phyloP scores from a whole-genome alignment of 768 basidiomycete genomes.

The Trametes villosa region DNA sequence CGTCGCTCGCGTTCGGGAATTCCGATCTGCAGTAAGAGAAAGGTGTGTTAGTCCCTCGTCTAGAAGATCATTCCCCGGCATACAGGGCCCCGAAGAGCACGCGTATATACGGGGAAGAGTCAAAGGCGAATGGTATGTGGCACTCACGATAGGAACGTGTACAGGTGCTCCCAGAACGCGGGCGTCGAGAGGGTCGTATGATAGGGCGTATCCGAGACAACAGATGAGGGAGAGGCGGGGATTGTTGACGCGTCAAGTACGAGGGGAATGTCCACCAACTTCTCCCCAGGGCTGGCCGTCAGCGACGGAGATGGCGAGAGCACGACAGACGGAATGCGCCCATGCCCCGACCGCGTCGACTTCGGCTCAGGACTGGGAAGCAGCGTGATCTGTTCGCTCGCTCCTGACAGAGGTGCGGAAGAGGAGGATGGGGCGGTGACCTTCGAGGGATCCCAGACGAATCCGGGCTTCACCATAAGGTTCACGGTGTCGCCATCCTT shows the following conservation, averaged over 20 bases:
- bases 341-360: conserved; percentile 52
- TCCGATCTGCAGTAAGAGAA: conserved; percentile 49
- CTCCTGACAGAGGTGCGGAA: conserved; percentile 11
- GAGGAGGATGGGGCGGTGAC: conserved; percentile 17
- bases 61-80: too few relatives aligned
- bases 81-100: not conserved
- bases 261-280: conserved; percentile 64
- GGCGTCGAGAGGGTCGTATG: conserved; percentile 75
- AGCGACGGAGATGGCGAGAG: conserved; percentile 75
- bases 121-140: not conserved
- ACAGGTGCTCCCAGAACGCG: conserved; percentile 77
- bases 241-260: conserved; percentile 63
- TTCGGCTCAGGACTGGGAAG: conserved; percentile 27
- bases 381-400: conserved; percentile 22
- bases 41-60: not conserved
- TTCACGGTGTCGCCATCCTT: conserved; percentile 82
- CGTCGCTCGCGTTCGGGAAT: conserved; percentile 66
- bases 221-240: conserved; percentile 39
- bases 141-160: conserved; percentile 64
- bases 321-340: conserved; percentile 77
- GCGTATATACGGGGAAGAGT: not conserved
- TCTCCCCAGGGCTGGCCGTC: conserved; percentile 46
- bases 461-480: conserved; percentile 82
- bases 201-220: conserved; percentile 49
- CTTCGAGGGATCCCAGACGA: conserved; percentile 62